Base-by-base conservation (phyloP, 352 stramenopile species). In the Thalassiosira gravida region DNA sequence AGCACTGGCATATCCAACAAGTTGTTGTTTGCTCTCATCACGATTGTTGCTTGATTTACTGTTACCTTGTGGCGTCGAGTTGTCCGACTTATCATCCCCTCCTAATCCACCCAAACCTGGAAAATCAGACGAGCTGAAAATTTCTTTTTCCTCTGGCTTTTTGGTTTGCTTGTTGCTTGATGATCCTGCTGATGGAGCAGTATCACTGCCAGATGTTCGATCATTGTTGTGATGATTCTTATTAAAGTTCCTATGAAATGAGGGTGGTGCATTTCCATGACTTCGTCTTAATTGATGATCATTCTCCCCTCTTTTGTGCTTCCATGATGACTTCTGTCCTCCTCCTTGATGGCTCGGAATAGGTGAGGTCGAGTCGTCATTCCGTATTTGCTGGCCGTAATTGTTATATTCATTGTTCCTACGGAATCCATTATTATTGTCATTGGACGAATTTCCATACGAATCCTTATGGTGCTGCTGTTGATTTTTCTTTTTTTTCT, bases 121-220 rank as follows among this genome's bases (percentile, higher is more conserved):
- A 74, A 85, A 85, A 32, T 85, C 77, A 0, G 65, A 61, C 24
- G 77, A 66, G 35, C 16, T 80, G 42, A 85, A 85, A 62, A 85
- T 77, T 3, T 69, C 65, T 70, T 71, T 76, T 3, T 74, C 67
- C 65, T 27, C 42, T 14, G 30, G 47, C 13, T 0, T 25, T n/a
- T 71, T 59, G 7, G 18, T 66, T n/a, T 37, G 29, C 59, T 32
- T 16, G 22, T 39, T 27, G 16, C 16, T 61, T 44, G 18, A 55
- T 37, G 20, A 53, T n/a, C n/a, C n/a, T n/a, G n/a, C n/a, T 55
- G 39, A 42, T 3, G n/a, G 27, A 42, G 14, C 63, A 16, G 55
- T 58, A 50, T 30, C 57, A 42, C 46, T 67, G 1, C 49, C 69
- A 0, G 42, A 69, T 30, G 63, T 35, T 64, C 29, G 32, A 61